Base-by-base conservation (phyloP, 495 filamentous ascomycete genomes). In the Aspergillus nanangensis region DNA sequence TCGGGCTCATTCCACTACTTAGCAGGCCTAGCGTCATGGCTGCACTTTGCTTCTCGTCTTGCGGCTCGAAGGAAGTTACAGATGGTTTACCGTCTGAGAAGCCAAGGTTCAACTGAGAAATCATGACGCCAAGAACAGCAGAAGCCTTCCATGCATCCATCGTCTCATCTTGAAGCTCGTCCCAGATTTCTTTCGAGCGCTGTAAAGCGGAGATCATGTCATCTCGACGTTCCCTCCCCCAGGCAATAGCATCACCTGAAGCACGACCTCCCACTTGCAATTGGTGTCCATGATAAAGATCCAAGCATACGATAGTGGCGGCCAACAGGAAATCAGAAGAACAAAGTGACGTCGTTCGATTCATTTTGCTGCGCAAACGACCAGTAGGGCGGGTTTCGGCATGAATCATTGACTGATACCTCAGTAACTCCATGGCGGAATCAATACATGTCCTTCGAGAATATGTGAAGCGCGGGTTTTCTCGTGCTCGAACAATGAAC, bases 81-180 rank as follows among this genome's bases (percentile, higher is more conserved):
- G 56, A 38, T 3, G 42, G 32, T 31, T 48, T 53, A 13, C 38
- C 62, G 13, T 69, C 67, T 37, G 55, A 21, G 31, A 42, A 53
- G 29, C 44, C 60, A 60, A 62, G 66, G 40, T 80, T 83, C 44
- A 95, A 63, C 60, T 90, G 90, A 21, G 74, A 71, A 29, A 95
- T 66, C 82, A 95, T 93, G 33, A 93, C 81, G 8, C 78, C 78
- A 5, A 96, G 72, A 11, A 87, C 76, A n/a, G 73, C 78, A 15
- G 79, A 78, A 13, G 88, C 90, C 64, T 95, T 96, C 65, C 81
- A 89, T 0, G 91, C 88, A 49, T 95, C 90, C 63, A 95, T 86
- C n/a, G 82, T 89, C 32, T 81, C 72, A 40, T 92, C 82, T 0
- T 78, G 75, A 14, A 86, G 66, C 13, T 80, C 79, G 24, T 86